phyloP scores from a whole-genome alignment of 2,329 filamentous ascomycete genomes.

The Exophiala phaeomuriformis region DNA sequence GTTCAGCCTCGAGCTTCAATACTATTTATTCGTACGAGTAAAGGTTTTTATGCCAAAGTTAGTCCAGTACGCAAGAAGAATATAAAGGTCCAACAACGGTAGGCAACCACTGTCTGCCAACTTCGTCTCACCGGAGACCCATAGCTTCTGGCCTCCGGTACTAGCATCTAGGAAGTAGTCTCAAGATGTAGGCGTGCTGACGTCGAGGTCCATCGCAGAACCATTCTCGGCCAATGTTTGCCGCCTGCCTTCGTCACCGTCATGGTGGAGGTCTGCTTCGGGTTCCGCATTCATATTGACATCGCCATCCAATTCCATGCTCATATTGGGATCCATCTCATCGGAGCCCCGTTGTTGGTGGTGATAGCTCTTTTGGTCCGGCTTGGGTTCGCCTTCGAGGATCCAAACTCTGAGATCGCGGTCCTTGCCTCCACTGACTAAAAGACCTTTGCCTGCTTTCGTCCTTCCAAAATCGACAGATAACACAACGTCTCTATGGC shows the following conservation, averaged over 20 bases:
- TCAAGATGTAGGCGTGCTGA: background rate
- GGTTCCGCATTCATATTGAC: background rate
- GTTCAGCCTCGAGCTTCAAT: too few species aligned
- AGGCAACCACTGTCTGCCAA: too few species aligned
- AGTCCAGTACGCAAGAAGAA: too few species aligned
- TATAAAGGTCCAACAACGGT: too few species aligned
- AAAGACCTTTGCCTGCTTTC: slow-evolving; percentile 30
- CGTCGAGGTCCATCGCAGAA: background rate
- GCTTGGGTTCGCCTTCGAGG: slow-evolving; percentile 11
- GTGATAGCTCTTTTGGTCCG: background rate
- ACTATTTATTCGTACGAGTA: too few species aligned
- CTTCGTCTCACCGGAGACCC: too few species aligned
- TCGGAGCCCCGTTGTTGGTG: slow-evolving; percentile 5
- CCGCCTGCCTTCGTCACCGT: background rate
- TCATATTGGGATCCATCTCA: slow-evolving; percentile 12
- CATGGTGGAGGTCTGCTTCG: background rate
- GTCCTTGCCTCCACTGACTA: slow-evolving; percentile 26
- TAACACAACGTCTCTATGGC: slow-evolving; percentile 51
- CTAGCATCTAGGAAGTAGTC: background rate
- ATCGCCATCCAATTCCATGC: slow-evolving; percentile 5
- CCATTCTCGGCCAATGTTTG: background rate
- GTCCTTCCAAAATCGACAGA: slow-evolving; percentile 49
- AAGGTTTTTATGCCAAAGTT: too few species aligned
- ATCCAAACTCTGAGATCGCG: slow-evolving; percentile 23
- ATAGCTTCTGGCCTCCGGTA: too few species aligned